phyloP scores from a whole-genome alignment of 768 basidiomycete genomes.

The Tephrocybe rancida region DNA sequence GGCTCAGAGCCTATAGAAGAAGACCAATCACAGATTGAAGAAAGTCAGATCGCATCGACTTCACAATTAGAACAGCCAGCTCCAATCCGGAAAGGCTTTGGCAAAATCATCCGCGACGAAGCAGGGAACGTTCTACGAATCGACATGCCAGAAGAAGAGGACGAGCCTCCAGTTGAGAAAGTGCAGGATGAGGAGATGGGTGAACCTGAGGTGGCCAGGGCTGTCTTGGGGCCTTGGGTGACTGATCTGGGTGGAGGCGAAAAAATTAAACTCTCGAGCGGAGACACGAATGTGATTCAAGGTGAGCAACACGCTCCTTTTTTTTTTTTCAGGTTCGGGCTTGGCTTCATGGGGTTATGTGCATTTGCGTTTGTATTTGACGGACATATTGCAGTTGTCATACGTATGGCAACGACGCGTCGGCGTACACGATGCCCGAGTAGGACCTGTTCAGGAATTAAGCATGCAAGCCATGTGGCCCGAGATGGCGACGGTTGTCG shows the following conservation, averaged over 20 bases:
- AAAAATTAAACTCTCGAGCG: constrained; percentile 22
- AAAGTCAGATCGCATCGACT: constrained; percentile 13
- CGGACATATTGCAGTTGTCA: constrained; percentile 1
- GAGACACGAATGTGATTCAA: constrained; percentile 34
- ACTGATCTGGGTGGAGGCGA: constrained; percentile 31
- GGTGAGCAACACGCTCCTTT: constrained; percentile 25
- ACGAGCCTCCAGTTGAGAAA: constrained; percentile 30
- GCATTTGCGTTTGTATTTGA: background rate
- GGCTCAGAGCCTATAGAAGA: constrained; percentile 56
- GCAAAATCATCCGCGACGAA: constrained; percentile 81
- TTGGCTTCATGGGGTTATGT: constrained; percentile 13
- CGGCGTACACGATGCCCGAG: constrained; percentile 16
- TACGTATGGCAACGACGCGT: background rate
- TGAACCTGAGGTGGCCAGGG: constrained; percentile 33
- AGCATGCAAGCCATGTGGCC: constrained; percentile 5
- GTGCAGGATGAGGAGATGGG: constrained; percentile 46
- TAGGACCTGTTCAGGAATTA: background rate
- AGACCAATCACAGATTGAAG: constrained; percentile 10
- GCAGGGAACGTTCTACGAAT: constrained; percentile 75
- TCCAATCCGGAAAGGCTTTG: constrained; percentile 64
- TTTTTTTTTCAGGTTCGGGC: constrained; percentile 12
- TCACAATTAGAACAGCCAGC: constrained; percentile 16
- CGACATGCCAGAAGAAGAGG: constrained; percentile 61
- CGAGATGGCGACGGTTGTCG: constrained; percentile 2
- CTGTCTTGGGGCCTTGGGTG: constrained; percentile 41